phyloP scores from a whole-genome alignment of 169 alveolate genomes.

The Toxoplasma gondii region DNA sequence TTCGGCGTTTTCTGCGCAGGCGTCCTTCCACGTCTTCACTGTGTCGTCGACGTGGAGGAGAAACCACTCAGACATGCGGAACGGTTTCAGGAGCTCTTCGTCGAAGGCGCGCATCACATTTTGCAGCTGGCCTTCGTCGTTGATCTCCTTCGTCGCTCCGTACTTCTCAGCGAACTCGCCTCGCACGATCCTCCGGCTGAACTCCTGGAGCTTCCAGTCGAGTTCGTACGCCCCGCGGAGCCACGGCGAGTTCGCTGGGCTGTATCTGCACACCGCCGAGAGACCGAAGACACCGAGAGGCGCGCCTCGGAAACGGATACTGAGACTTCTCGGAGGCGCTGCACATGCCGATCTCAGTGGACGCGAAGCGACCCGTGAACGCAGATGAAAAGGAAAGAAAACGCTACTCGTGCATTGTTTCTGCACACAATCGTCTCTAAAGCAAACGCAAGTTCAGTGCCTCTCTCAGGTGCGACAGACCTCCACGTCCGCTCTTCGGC shows the following conservation, averaged over 20 bases:
- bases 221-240: conserved; percentile 85
- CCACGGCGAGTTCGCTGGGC: conserved; percentile 86
- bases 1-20: background rate
- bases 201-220: conserved; percentile 82
- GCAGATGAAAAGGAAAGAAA: too few relatives aligned
- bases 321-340: too few relatives aligned
- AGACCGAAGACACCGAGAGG: background rate
- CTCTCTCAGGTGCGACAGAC: too few relatives aligned
- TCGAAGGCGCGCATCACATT: conserved; percentile 79
- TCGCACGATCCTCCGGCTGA: conserved; percentile 77
- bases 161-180: conserved; percentile 66
- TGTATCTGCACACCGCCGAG: conserved; percentile 35
- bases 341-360: too few relatives aligned
- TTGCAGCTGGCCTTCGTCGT: conserved; percentile 80
- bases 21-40: conserved; percentile 32
- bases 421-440: too few relatives aligned
- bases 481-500: too few relatives aligned
- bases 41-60: conserved; percentile 39
- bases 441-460: too few relatives aligned
- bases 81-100: conserved; percentile 71
- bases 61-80: conserved; percentile 72
- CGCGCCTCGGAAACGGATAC: background rate
- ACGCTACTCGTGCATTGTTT: too few relatives aligned
- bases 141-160: conserved; percentile 74
- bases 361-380: too few relatives aligned